phyloP scores from a whole-genome alignment of 352 stramenopile genomes.

The Phytophthora idaei region DNA sequence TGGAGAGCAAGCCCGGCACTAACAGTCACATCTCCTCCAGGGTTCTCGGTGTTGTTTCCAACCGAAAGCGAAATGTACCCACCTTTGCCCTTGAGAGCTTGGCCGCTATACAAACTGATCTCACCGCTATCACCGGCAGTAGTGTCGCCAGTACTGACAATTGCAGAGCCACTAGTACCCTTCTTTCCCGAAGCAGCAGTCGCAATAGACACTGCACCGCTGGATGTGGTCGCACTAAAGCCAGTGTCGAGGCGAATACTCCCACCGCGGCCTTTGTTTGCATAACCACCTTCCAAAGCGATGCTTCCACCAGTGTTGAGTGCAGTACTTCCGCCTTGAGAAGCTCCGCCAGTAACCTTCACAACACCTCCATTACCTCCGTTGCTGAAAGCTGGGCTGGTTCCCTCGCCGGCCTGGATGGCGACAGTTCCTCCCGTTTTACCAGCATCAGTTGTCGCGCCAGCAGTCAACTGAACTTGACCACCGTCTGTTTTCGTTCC shows the following conservation, averaged over 20 bases:
- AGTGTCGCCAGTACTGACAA: constrained; percentile 62
- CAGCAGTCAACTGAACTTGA: constrained; percentile 71
- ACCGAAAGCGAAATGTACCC: constrained; percentile 64
- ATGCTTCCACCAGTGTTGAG: constrained; percentile 77
- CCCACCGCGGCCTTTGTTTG: constrained; percentile 58
- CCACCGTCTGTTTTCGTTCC: constrained; percentile 64
- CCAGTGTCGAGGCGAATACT: constrained; percentile 54
- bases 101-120: constrained; percentile 59
- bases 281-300: constrained; percentile 73
- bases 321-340: constrained; percentile 63
- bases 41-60: constrained; percentile 54
- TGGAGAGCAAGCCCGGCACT: constrained; percentile 73
- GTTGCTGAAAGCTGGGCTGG: constrained; percentile 64
- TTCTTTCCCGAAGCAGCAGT: constrained; percentile 65
- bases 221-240: constrained; percentile 59
- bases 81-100: constrained; percentile 56
- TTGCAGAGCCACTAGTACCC: constrained; percentile 55
- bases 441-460: constrained; percentile 50
- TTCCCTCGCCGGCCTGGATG: constrained; percentile 67
- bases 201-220: constrained; percentile 52
- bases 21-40: constrained; percentile 64
- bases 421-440: constrained; percentile 54
- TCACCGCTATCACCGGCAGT: constrained; percentile 69
- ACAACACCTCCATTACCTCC: constrained; percentile 90
- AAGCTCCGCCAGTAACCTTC: constrained; percentile 80